Evolutionary conservation across 23 red algal genomes (phyloP), one percentile per base, ranked within the genome.

Genomic region (Gracilaria vermiculophylla): DNA sequence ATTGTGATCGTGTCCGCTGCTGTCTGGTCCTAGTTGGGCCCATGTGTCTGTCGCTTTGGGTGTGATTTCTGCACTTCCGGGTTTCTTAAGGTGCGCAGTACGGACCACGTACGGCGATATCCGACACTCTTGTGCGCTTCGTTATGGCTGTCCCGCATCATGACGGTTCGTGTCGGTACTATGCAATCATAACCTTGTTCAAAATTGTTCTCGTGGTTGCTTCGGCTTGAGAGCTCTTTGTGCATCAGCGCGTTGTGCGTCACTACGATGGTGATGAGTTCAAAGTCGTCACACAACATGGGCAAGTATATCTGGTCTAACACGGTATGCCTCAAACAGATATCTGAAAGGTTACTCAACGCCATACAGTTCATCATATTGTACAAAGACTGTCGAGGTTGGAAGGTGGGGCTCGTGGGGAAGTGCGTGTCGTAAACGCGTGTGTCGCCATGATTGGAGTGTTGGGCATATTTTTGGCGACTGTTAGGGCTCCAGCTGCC

Each of bases 391-490:
- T 85, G 41, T 62, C 80, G 17, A 35, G 45, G 32, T 88, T 70
- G 35, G 67, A 77, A 47, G 83, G 83, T 23, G 17, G 43, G 3
- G 53, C 62, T 32, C 83, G 45, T 21, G 66, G 66, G 20, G n/a
- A 20, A 3, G 51, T 51, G 39, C 66, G 70, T 0, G 31, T 75
- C 67, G 56, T 65, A 7, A 43, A 88, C 45, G 49, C 56, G n/a
- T 35, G 19, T 39, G 64, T 88, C 17, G 37, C 53, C 27, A 61
- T 75, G 67, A 45, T 88, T 21, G 83, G 83, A 35, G 41, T 88
- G 24, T 20, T 88, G 35, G 83, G 83, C 24, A 88, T 88, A 69
- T 88, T 88, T 60, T 72, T 69, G 5, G 83, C 83, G 37, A 77
- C 77, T 45, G 53, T 88, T 15, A 69, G 83, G 3, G 65, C 83